Conservation (phyloP, 129 eudicot species). For the Flaveria ramosissima region DNA sequence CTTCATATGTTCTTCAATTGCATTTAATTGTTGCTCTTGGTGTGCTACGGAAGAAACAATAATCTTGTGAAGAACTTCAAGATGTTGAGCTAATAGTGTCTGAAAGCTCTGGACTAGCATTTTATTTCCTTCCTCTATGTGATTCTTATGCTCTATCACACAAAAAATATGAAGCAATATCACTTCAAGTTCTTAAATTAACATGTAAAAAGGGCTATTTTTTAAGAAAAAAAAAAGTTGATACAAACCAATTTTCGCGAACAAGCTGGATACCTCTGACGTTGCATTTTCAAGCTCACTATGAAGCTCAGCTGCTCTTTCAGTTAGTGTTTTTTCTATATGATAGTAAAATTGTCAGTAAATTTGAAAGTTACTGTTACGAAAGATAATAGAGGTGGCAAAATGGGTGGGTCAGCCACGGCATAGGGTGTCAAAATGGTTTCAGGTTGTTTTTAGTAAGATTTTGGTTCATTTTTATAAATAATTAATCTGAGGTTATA, state of each 20-base stretch:
- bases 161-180: constrained; percentile 11
- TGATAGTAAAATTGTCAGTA: constrained; percentile 8
- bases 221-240: not conserved
- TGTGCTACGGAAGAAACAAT: constrained; percentile 48
- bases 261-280: constrained; percentile 66
- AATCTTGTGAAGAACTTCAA: constrained; percentile 48
- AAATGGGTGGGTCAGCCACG: not conserved
- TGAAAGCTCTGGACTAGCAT: constrained; percentile 50
- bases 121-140: constrained; percentile 55
- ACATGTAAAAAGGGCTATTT: not conserved
- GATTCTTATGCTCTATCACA: constrained; percentile 49
- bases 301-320: constrained; percentile 54
- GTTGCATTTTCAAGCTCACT: constrained; percentile 59
- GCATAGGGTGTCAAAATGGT: not conserved
- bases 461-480: not conserved
- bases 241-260: constrained; percentile 57
- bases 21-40: constrained; percentile 49
- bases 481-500: not conserved
- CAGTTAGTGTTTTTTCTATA: constrained; percentile 61
- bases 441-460: not conserved
- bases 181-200: not conserved
- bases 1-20: constrained; percentile 45
- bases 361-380: not conserved
- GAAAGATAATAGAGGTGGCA: not conserved
- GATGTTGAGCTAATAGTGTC: constrained; percentile 55